Percentiles rank a stretch among this genome's conserved stretches.
Conservation (phyloP, 768 basidiomycete species). For the Mycena floridula region DNA sequence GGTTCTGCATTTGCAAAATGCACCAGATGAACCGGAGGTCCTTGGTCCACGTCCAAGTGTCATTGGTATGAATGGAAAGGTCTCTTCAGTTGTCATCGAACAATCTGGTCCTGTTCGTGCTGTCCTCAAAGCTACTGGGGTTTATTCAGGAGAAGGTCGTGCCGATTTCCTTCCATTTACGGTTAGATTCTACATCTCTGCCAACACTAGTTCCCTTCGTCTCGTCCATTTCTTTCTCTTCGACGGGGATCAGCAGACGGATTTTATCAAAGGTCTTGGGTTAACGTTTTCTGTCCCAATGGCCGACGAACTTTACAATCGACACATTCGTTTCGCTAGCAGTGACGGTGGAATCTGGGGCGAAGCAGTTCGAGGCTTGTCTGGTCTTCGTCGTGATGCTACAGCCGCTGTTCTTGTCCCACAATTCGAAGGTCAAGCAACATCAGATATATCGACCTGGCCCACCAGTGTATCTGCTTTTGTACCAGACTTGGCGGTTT, state of each 20-base stretch:
- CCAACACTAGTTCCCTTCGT: conserved; percentile 24
- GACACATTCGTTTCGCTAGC: conserved; percentile 29
- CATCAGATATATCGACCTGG: conserved; percentile 28
- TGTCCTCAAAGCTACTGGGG: conserved; percentile 32
- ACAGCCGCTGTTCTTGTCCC: conserved; percentile 29
- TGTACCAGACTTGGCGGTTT: conserved; percentile 25
- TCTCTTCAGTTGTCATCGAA: conserved; percentile 25
- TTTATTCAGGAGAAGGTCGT: conserved; percentile 26
- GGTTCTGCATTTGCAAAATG: conserved; percentile 25
- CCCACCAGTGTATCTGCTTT: conserved; percentile 26
- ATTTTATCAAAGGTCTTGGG: conserved; percentile 32
- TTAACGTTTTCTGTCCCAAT: conserved; percentile 28
- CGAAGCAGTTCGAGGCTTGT: conserved; percentile 29
- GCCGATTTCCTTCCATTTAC: conserved; percentile 29
- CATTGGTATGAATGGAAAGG: conserved; percentile 16
- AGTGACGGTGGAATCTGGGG: conserved; percentile 30
- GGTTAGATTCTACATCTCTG: conserved; percentile 28
- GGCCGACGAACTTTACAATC: conserved; percentile 26
- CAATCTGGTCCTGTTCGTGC: conserved; percentile 30
- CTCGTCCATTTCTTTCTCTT: conserved; percentile 33
- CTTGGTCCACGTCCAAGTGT: conserved; percentile 17
- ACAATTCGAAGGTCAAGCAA: conserved; percentile 28
- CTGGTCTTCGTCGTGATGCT: conserved; percentile 31
- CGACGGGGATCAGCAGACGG: conserved; percentile 30
- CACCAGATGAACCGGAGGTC: conserved; percentile 27